A percentile compares a stretch with the other conserved stretches of the same genome.
Conservation (phyloP, 768 basidiomycete genomes). For the Coprinellus aureogranulatus region DNA sequence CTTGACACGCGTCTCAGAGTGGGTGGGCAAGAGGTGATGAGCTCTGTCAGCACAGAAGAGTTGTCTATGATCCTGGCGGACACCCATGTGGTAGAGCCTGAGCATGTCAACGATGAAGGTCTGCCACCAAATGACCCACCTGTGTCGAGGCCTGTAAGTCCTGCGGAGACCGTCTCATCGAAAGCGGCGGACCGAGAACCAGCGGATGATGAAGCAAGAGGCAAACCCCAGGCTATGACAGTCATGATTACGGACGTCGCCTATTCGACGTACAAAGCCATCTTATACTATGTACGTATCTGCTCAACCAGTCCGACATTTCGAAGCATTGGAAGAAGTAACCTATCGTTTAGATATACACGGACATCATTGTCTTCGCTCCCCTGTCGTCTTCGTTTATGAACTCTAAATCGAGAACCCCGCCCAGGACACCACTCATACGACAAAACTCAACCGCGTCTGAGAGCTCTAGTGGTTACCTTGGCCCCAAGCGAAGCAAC, state of each 20-base stretch:
- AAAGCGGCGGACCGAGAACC: background rate
- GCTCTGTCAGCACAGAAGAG: conserved; percentile 2
- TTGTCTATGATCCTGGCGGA: conserved; percentile 1
- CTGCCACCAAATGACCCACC: background rate
- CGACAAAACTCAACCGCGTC: conserved; percentile 25
- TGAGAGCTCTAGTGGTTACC: conserved; percentile 17
- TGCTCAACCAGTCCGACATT: background rate
- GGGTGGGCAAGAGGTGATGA: background rate
- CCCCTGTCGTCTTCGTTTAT: conserved; percentile 74
- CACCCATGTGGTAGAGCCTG: background rate
- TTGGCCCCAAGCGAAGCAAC: conserved; percentile 15
- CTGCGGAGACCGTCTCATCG: background rate
- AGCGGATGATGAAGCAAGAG: background rate
- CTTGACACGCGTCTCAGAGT: background rate
- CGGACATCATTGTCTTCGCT: conserved; percentile 80
- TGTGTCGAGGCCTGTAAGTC: conserved; percentile 1
- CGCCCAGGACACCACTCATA: conserved; percentile 21
- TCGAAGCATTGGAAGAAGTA: background rate
- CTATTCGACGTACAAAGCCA: conserved; percentile 42
- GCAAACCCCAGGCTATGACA: conserved; percentile 18
- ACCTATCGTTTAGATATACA: conserved; percentile 64
- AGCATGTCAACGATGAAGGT: conserved; percentile 24
- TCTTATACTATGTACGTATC: conserved; percentile 70
- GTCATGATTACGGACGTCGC: conserved; percentile 50
- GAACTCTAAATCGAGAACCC: conserved; percentile 21